phyloP scores from a whole-genome alignment of 352 stramenopile genomes.

The Blastocystis sp. region DNA sequence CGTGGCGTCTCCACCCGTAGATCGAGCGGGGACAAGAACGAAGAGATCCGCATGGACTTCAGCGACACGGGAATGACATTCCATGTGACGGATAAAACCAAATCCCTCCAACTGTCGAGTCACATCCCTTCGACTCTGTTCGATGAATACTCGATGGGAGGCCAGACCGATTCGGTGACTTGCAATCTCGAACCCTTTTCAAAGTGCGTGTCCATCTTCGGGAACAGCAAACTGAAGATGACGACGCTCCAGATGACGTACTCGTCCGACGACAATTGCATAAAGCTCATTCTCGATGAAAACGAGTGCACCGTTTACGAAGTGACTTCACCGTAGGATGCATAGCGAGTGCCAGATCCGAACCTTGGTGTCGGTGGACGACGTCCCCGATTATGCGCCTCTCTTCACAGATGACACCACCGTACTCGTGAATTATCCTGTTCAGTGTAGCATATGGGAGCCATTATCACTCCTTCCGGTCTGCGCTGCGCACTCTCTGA shows the following conservation, averaged over 20 bases:
- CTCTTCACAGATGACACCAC: slow-evolving; percentile 57
- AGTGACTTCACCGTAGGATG: slow-evolving; percentile 30
- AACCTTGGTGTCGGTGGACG: slow-evolving; percentile 28
- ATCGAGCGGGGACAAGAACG: slow-evolving; percentile 14
- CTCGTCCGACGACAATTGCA: slow-evolving; percentile 55
- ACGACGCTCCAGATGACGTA: slow-evolving; percentile 68
- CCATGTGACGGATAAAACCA: slow-evolving; percentile 69
- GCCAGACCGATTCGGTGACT: slow-evolving; percentile 50
- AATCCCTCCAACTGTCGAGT: slow-evolving; percentile 54
- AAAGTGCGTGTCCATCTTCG: slow-evolving; percentile 70
- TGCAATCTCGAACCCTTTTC: slow-evolving; percentile 64
- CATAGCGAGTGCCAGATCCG: slow-evolving; percentile 64
- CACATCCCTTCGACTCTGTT: slow-evolving; percentile 46
- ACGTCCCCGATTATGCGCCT: slow-evolving; percentile 32
- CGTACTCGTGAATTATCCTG: background rate
- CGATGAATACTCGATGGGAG: slow-evolving; percentile 57
- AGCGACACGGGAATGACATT: slow-evolving; percentile 62
- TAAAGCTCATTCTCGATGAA: slow-evolving; percentile 60
- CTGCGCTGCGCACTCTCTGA: slow-evolving; percentile 35
- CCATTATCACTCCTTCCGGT: slow-evolving; percentile 4
- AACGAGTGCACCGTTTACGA: background rate
- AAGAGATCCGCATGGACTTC: slow-evolving; percentile 52
- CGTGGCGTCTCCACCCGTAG: background rate
- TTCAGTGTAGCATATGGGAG: slow-evolving; percentile 8
- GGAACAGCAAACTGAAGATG: slow-evolving; percentile 48